Percentiles rank a stretch among this genome's conserved stretches.
phyloP scores from a whole-genome alignment of 805 yeast species.

The Kuraishia piskuri region DNA sequence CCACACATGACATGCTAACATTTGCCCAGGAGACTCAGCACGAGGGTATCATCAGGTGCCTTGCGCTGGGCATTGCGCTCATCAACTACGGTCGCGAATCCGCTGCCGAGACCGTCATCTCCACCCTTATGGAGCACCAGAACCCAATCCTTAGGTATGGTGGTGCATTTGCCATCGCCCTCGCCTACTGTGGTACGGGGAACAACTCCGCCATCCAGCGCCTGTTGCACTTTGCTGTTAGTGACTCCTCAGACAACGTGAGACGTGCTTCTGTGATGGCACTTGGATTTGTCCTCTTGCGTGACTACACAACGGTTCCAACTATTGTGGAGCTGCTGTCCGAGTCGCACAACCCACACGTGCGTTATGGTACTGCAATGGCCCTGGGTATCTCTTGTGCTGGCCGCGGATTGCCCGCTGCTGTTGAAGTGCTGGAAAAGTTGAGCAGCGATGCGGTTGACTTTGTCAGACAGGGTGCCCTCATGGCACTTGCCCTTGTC shows the following conservation, averaged over 20 bases:
- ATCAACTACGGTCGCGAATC: slow-evolving; percentile 82
- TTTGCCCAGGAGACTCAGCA: slow-evolving; percentile 95
- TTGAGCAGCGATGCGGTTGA: slow-evolving; percentile 90
- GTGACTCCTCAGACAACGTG: slow-evolving; percentile 93
- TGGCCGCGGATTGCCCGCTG: slow-evolving; percentile 82
- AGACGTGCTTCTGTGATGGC: slow-evolving; percentile 93
- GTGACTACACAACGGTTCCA: slow-evolving; percentile 91
- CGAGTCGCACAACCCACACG: slow-evolving; percentile 95
- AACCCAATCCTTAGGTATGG: slow-evolving; percentile 88
- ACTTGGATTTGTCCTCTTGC: slow-evolving; percentile 82
- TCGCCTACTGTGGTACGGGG: slow-evolving; percentile 97
- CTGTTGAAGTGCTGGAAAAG: slow-evolving; percentile 88
- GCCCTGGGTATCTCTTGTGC: slow-evolving; percentile 97
- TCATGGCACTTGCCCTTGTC: slow-evolving; percentile 86
- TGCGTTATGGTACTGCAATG: slow-evolving; percentile 95
- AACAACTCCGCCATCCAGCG: slow-evolving; percentile 80
- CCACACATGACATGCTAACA: slow-evolving; percentile 70
- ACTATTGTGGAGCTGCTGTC: slow-evolving; percentile 88
- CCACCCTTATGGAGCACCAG: slow-evolving; percentile 60
- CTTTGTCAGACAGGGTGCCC: slow-evolving; percentile 96
- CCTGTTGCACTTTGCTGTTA: slow-evolving; percentile 86
- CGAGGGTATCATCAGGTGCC: slow-evolving; percentile 90
- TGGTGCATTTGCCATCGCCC: slow-evolving; percentile 88
- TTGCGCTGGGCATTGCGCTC: slow-evolving; percentile 83
- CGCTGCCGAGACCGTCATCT: slow-evolving; percentile 62